phyloP scores from a whole-genome alignment of 2,329 filamentous ascomycete genomes.

The Cercospora janseana region DNA sequence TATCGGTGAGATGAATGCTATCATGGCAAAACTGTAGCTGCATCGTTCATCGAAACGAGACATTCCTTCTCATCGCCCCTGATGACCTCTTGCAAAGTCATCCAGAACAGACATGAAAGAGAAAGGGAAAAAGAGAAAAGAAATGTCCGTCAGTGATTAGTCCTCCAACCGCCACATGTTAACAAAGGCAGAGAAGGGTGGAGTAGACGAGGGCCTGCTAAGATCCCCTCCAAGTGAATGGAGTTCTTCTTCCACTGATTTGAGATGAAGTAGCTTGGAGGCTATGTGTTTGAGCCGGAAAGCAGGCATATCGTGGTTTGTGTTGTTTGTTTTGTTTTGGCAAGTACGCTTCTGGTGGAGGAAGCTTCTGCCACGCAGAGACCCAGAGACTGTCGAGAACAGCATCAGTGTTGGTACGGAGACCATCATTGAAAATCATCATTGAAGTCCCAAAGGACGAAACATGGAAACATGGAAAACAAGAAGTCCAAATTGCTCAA shows the following conservation, averaged over 20 bases:
- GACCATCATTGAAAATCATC: too few relatives aligned
- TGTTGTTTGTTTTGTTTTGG: too few relatives aligned
- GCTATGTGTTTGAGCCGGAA: constrained; percentile 47
- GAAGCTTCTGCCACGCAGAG: too few relatives aligned
- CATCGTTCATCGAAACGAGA: too few relatives aligned
- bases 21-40: too few relatives aligned
- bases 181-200: constrained; percentile 48
- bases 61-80: constrained; percentile 12
- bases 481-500: too few relatives aligned
- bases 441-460: not conserved
- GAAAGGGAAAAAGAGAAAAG: constrained; percentile 8
- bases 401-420: too few relatives aligned
- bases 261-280: constrained; percentile 49
- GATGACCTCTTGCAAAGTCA: not conserved
- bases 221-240: constrained; percentile 39
- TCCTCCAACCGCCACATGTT: constrained; percentile 44
- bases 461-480: too few relatives aligned
- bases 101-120: constrained; percentile 12
- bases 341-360: too few relatives aligned
- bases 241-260: constrained; percentile 51
- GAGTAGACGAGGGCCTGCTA: constrained; percentile 55
- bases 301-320: constrained; percentile 52
- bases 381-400: not conserved
- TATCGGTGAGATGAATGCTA: too few relatives aligned
- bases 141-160: constrained; percentile 51